Conservation (phyloP, 2,329 filamentous ascomycete species). For the Delphinella strobiligena region DNA sequence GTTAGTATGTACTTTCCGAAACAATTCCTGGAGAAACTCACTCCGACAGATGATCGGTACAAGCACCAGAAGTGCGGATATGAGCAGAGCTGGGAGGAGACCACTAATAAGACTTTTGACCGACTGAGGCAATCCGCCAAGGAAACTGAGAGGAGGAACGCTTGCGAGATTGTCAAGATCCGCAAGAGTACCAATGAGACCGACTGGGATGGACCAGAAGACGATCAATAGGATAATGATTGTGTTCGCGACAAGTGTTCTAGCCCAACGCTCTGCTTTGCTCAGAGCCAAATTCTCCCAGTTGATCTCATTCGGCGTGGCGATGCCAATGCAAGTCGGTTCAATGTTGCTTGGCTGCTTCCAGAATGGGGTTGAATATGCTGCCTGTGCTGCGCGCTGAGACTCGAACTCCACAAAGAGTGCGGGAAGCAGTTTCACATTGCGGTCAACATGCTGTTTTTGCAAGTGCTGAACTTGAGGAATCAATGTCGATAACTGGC, state of each 20-base stretch:
- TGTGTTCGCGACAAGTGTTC: constrained; percentile 23
- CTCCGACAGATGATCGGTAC: constrained; percentile 29
- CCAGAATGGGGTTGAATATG: constrained; percentile 46
- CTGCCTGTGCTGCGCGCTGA: constrained; percentile 70
- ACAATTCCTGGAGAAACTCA: neutral
- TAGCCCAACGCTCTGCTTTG: constrained; percentile 22
- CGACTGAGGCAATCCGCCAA: constrained; percentile 27
- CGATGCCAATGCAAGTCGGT: constrained; percentile 28
- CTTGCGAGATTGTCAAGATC: constrained; percentile 32
- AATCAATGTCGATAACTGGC: constrained; percentile 59
- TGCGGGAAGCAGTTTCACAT: constrained; percentile 54
- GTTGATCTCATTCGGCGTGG: constrained; percentile 27
- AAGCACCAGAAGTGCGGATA: constrained; percentile 31
- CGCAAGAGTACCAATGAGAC: constrained; percentile 31
- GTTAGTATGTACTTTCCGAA: constrained; percentile 12
- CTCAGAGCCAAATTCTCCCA: constrained; percentile 29
- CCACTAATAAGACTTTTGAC: constrained; percentile 35
- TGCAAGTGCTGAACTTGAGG: constrained; percentile 49
- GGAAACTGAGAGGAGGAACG: constrained; percentile 29
- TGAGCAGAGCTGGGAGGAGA: constrained; percentile 30
- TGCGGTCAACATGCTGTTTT: constrained; percentile 54
- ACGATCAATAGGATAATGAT: constrained; percentile 30
- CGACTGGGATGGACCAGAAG: constrained; percentile 35
- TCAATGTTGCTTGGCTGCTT: constrained; percentile 20
- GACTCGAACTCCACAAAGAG: constrained; percentile 81